Evolutionary conservation across 176 grass and related monocot genomes (phyloP), one percentile per base, ranked within the genome.

Genomic region (Triticum monococcum): DNA sequence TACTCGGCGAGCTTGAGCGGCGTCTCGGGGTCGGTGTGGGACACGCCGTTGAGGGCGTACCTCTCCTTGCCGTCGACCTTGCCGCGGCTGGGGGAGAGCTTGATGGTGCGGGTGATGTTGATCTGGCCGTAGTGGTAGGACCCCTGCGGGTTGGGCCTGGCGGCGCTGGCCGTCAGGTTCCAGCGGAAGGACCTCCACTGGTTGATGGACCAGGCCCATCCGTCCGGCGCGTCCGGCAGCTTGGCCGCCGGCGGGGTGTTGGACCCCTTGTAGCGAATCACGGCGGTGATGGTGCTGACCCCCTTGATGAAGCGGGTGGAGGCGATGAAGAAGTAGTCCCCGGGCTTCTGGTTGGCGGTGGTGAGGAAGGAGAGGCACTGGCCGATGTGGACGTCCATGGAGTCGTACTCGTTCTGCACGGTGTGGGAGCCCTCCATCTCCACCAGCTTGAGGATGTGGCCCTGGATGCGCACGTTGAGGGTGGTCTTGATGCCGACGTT

Each of bases 371-470:
- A 98, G 48, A 88, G 86, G 93, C 96, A 98, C 88, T 98, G 96
- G 8, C 88, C 93, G 68, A 86, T 77, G 68, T 98, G 96, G 73
- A 95, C 38, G 92, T 98, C 96, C 0, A 98, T 57, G 4, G 93
- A 91, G 14, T 92, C 88, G 75, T 98, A 98, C 11, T 23, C 5
- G 86, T 94, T 98, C 87, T 98, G 96, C 80, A 98, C 68, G 6
- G 96, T 98, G 91, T 98, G 96, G 63, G 96, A 98, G 1, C 96
- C 96, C 64, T 98, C 96, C 88, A 95, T 89, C 93, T 98, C 96
- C 0, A 98, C 91, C 0, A 98, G 91, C 89, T 82, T 91, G 11
- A 91, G 24, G 54, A 1, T 8, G 81, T 98, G 96, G n/a, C 71
- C 54, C 89, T 94, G 96, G 65, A 98, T 68, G 59, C 96, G 88